Conservation (phyloP, 2,329 filamentous ascomycete species). For the Rosellinia necatrix region DNA sequence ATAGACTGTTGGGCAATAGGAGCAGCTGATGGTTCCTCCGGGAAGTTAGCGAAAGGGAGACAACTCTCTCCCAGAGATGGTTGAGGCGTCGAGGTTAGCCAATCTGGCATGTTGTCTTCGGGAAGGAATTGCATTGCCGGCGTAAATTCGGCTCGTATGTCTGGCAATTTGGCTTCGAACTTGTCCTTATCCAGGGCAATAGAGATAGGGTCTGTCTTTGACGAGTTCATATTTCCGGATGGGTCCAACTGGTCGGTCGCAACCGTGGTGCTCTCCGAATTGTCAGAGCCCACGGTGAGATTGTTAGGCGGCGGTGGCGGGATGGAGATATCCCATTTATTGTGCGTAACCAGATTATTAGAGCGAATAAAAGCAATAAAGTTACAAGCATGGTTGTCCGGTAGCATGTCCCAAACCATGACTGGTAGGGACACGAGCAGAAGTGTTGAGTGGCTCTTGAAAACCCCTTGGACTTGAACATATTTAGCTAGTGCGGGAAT, state of each 20-base stretch:
- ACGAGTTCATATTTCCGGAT: conserved; percentile 21
- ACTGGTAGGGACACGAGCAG: conserved; percentile 63
- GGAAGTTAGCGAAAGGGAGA: not conserved
- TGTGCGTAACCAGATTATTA: conserved; percentile 54
- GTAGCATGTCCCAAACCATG: conserved; percentile 63
- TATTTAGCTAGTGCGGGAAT: conserved; percentile 64
- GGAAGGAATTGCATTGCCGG: not conserved
- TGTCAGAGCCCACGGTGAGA: conserved; percentile 35
- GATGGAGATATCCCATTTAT: conserved; percentile 29
- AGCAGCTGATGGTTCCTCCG: conserved; percentile 2
- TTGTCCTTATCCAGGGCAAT: conserved; percentile 23
- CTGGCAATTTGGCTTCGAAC: conserved; percentile 3
- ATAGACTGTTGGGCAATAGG: conserved; percentile 18
- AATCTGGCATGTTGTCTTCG: not conserved
- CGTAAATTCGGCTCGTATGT: conserved; percentile 2
- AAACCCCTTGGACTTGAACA: conserved; percentile 64
- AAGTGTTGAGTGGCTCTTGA: conserved; percentile 64
- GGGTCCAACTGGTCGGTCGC: conserved; percentile 27
- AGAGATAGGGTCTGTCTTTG: conserved; percentile 28
- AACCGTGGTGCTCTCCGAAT: conserved; percentile 38
- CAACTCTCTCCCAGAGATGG: not conserved
- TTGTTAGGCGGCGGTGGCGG: conserved; percentile 33
- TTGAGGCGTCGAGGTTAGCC: not conserved
- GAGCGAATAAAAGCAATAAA: conserved; percentile 65
- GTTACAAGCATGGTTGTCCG: conserved; percentile 60